phyloP scores from a whole-genome alignment of 2,329 filamentous ascomycete species.

The Calonectria pseudoreteaudii region DNA sequence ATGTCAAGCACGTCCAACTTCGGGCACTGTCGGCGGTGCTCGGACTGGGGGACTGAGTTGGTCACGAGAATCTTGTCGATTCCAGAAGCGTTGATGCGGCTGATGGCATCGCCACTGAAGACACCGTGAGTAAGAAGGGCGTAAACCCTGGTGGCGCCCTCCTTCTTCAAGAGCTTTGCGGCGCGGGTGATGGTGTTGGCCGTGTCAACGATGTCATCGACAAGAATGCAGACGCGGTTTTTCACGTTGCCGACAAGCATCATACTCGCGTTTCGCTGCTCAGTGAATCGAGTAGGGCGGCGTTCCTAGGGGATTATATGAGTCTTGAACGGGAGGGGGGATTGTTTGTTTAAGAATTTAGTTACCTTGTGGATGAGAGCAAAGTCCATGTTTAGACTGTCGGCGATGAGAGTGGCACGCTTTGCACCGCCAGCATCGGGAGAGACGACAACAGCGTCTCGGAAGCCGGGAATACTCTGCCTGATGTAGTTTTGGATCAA shows the following conservation, averaged over 20 bases:
- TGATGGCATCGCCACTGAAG: slow-evolving; percentile 93
- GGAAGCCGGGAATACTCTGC: slow-evolving; percentile 85
- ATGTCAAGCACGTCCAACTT: slow-evolving; percentile 94
- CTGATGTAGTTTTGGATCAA: slow-evolving; percentile 79
- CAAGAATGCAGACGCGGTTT: slow-evolving; percentile 85
- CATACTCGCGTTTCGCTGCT: slow-evolving; percentile 93
- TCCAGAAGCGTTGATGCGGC: slow-evolving; percentile 91
- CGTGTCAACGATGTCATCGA: slow-evolving; percentile 95
- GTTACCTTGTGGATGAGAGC: slow-evolving; percentile 94
- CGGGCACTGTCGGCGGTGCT: slow-evolving; percentile 81
- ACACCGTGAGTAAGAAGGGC: slow-evolving; percentile 95
- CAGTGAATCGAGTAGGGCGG: slow-evolving; percentile 86
- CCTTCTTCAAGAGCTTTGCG: slow-evolving; percentile 95
- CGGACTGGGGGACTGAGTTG: slow-evolving; percentile 91
- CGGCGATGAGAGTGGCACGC: slow-evolving; percentile 93
- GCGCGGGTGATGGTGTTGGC: slow-evolving; percentile 97
- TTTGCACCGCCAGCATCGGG: slow-evolving; percentile 98
- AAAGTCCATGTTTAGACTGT: slow-evolving; percentile 93
- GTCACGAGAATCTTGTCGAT: slow-evolving; percentile 96
- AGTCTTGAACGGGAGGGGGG: slow-evolving; percentile 49
- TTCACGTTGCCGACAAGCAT: slow-evolving; percentile 92
- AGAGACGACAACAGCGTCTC: slow-evolving; percentile 91
- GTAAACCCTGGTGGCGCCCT: slow-evolving; percentile 91
- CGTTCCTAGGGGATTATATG: slow-evolving; percentile 73
- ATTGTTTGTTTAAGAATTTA: slow-evolving; percentile 31